Percentiles rank a stretch among this genome's conserved stretches.
phyloP scores from a whole-genome alignment of 306 rosid species.

The Pyrus communis region DNA sequence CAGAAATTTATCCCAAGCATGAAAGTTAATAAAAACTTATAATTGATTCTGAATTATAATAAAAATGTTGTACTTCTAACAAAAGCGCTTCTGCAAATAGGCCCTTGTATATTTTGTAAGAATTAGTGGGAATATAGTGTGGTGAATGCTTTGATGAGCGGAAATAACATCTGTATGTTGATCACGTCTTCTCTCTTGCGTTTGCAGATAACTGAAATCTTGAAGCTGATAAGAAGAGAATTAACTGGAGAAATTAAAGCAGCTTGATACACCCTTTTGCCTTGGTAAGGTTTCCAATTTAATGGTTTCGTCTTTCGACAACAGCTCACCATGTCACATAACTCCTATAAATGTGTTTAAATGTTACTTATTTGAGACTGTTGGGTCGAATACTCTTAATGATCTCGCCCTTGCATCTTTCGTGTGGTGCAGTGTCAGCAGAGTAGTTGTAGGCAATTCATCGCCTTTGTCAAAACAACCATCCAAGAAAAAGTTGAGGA shows the following conservation, averaged over 20 bases:
- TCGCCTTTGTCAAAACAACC: constrained; percentile 9
- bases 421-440: neutral
- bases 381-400: neutral
- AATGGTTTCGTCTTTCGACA: neutral
- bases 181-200: neutral
- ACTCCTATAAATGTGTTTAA: neutral
- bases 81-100: neutral
- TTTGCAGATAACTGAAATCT: constrained; percentile 60
- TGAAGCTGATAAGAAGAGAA: constrained; percentile 77
- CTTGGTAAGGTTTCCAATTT: constrained; percentile 33
- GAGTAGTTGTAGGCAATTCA: constrained; percentile 7
- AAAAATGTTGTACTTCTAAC: neutral
- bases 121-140: neutral
- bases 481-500: constrained; percentile 14
- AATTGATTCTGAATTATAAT: neutral
- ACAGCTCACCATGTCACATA: neutral
- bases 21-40: neutral
- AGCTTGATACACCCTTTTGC: constrained; percentile 22
- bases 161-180: neutral
- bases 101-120: neutral
- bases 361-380: neutral
- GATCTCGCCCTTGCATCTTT: neutral
- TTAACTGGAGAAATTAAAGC: constrained; percentile 38
- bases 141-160: neutral
- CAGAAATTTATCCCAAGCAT: neutral